phyloP scores from a whole-genome alignment of 2,329 filamentous ascomycete species.

The Chaetomiaceae sp. region DNA sequence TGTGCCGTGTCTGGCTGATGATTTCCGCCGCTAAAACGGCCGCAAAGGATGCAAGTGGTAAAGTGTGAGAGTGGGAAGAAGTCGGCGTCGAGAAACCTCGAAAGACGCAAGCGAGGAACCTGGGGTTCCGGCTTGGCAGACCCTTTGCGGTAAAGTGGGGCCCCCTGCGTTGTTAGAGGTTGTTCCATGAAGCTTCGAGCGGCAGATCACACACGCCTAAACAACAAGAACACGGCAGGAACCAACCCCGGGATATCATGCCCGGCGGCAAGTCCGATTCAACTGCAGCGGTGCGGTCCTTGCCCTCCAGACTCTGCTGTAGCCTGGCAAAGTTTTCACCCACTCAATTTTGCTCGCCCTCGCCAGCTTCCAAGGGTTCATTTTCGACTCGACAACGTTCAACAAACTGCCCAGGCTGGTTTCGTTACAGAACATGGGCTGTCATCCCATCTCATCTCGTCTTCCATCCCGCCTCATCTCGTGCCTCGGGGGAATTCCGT shows the following conservation, averaged over 20 bases:
- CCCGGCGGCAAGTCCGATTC: neutral
- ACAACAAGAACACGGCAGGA: conserved; percentile 5
- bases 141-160: neutral
- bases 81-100: neutral
- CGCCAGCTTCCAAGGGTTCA: too few species aligned
- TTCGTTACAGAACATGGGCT: too few species aligned
- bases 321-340: too few species aligned
- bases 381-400: too few species aligned
- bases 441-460: neutral
- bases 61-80: neutral
- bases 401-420: too few species aligned
- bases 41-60: too few species aligned
- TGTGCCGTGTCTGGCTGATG: too few species aligned
- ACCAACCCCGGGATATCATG: conserved; percentile 10
- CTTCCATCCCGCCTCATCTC: neutral
- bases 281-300: neutral
- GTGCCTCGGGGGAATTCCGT: neutral
- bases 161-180: conserved; percentile 18
- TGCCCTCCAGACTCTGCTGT: too few species aligned
- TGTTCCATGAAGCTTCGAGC: conserved; percentile 28
- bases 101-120: neutral
- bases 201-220: conserved; percentile 24
- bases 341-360: too few species aligned
- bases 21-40: too few species aligned
- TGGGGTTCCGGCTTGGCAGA: conserved; percentile 15